Conservation (phyloP, 1,284 basidiomycete species). For the Papiliotrema flavescens region DNA sequence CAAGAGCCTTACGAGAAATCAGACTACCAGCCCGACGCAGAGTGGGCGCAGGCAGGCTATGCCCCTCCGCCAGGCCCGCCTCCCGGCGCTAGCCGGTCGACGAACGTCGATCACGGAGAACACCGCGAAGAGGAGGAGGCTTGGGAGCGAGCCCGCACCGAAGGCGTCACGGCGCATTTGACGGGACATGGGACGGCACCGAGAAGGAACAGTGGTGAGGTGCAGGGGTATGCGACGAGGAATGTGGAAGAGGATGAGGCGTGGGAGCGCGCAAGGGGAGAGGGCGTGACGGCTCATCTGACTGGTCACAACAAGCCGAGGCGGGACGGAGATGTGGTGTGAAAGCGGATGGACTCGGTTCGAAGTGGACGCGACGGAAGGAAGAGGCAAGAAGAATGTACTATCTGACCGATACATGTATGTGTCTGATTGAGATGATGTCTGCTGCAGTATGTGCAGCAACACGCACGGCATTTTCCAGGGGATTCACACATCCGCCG, state of each 20-base stretch:
- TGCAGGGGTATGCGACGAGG: constrained; percentile 24
- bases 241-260: constrained; percentile 44
- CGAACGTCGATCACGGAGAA: neutral
- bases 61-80: constrained; percentile 26
- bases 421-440: neutral
- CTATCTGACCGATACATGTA: neutral
- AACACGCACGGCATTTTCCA: neutral
- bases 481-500: neutral
- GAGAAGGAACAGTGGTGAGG: constrained; percentile 1
- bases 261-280: constrained; percentile 35
- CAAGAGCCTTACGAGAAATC: constrained; percentile 26
- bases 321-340: neutral
- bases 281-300: constrained; percentile 40
- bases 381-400: neutral
- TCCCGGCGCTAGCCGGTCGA: constrained; percentile 5
- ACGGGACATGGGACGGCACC: constrained; percentile 27
- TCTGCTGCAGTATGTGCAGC: too few relatives aligned
- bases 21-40: constrained; percentile 33
- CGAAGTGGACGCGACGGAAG: neutral
- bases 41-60: constrained; percentile 28
- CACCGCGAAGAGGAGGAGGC: constrained; percentile 36
- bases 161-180: constrained; percentile 39
- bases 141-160: constrained; percentile 30
- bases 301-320: constrained; percentile 22
- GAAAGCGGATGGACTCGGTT: neutral